Conservation (phyloP, 768 basidiomycete genomes). For the Podaxis sp. region DNA sequence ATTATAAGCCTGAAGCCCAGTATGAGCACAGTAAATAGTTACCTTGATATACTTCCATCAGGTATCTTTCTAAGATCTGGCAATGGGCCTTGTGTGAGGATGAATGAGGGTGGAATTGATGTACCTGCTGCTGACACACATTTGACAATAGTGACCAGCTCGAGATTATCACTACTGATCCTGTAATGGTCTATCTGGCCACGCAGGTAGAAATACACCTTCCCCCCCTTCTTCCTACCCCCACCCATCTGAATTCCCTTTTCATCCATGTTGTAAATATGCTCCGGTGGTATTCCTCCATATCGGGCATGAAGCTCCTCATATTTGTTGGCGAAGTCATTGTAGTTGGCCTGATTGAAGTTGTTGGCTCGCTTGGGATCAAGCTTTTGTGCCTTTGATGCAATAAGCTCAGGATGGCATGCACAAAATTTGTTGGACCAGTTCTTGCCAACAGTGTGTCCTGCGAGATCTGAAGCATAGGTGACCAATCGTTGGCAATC, state of each 20-base stretch:
- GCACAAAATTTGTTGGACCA: too few relatives aligned
- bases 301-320: not conserved
- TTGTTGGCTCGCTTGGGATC: not conserved
- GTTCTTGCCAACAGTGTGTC: too few relatives aligned
- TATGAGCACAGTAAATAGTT: not conserved
- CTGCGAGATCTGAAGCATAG: too few relatives aligned
- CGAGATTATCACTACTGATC: constrained; percentile 31
- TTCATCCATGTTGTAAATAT: constrained; percentile 37
- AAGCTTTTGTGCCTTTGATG: not conserved
- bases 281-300: constrained; percentile 27
- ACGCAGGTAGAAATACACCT: constrained; percentile 10
- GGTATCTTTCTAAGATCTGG: constrained; percentile 11
- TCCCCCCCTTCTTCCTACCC: constrained; percentile 22
- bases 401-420: too few relatives aligned
- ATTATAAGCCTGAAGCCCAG: not conserved
- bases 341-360: not conserved
- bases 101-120: constrained; percentile 26
- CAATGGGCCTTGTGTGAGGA: constrained; percentile 25
- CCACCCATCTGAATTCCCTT: constrained; percentile 34
- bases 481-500: too few relatives aligned
- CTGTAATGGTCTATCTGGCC: constrained; percentile 22
- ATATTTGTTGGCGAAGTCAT: not conserved
- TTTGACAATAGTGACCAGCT: constrained; percentile 43
- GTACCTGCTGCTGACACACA: constrained; percentile 35
- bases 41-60: constrained; percentile 7